Evolutionary conservation across 306 rosid genomes (phyloP), one percentile per base, ranked within the genome.

Genomic region (Fragaria iinumae): DNA sequence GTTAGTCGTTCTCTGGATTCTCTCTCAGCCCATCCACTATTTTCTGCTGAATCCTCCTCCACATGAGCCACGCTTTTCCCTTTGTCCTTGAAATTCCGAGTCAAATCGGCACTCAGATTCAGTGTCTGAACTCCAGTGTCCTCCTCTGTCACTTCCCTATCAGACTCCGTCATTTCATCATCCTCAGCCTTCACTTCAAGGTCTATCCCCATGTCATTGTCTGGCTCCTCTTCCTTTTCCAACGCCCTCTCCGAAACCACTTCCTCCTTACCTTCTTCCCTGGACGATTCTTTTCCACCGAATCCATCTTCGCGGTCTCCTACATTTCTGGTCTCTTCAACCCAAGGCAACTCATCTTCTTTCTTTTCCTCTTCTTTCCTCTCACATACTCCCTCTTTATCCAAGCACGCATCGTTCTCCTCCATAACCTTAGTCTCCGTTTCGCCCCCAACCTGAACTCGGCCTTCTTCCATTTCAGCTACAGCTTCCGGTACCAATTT

Each of bases 31-130:
- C 96, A 88, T 21, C 69, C 70, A 25, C 83, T 89, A 78, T 85
- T 85, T 60, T 83, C 87, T 20, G 85, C 77, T 71, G 93, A 81
- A 79, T 83, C 87, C 11, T 83, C 87, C 11, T 48, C 84, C 67
- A 79, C 85, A 84, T 82, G 79, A 27, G 82, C 90, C 73, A 95
- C 81, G 14, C 87, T 83, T 81, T 96, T 92, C 71, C 98, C 99
- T 81, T 91, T 96, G 78, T 92, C 98, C 93, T 86, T 96, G 6
- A 77, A 86, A 80, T 34, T 86, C 63, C 49, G 89, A 48, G 77
- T 60, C 84, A 82, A 76, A 77, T 71, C 68, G 65, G 82, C 91
- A 65, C 59, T 59, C 65, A 59, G 55, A 65, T 74, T 64, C 65
- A 71, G 89, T 59, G 83, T 85, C 32, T 69, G 75, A 71, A 53